Base-by-base conservation (phyloP, 768 basidiomycete genomes). In the Glaciozyma martinii region DNA sequence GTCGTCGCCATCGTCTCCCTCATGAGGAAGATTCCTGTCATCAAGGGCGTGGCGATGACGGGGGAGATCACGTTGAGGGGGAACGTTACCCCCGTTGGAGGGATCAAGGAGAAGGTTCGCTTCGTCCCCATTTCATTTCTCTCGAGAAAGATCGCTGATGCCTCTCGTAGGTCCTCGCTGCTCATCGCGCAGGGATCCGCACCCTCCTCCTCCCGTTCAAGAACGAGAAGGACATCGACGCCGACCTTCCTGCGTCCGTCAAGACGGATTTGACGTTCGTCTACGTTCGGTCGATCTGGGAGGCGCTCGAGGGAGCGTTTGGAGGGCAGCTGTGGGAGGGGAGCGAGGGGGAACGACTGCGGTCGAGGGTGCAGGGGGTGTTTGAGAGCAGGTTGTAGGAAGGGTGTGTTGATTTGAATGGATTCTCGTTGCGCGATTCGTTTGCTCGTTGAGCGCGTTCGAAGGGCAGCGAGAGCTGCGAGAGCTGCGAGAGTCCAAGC, bases 11-110 rank as follows among this genome's bases (percentile, higher is more conserved):
- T 95, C 60, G 86, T 93, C 21, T 91, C 90, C 7, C 79, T 93
- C 19, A 15, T n/a, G 13, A 54, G 53, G 29, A 42, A 42, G 56
- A 57, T 57, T 33, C n/a, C 37, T 1, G n/a, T n/a, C 16, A 2
- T 57, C n/a, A 13, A 8, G n/a, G 40, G 60, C 43, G 40, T 56
- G 23, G 91, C 91, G 1, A 89, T 94, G 86, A 94, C 92, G 0
- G 92, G 92, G 59, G 92, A 94, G 84, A 87, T 93, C 60, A 94
- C 91, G 0, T 80, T 91, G 1, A 83, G 89, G 3, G 88, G 89
- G 21, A 83, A 83, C 12, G 85, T 90, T 43, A 87, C 85, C 0
- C 84, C 90, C 7, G 88, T 70, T 32, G 68, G 68, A n/a, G 68
- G 68, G 1, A 63, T 69, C 53, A 58, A 49, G 37, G 62, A 63